phyloP scores from a whole-genome alignment of 805 yeast genomes.

The Saccharomyces kudriavzevii region DNA sequence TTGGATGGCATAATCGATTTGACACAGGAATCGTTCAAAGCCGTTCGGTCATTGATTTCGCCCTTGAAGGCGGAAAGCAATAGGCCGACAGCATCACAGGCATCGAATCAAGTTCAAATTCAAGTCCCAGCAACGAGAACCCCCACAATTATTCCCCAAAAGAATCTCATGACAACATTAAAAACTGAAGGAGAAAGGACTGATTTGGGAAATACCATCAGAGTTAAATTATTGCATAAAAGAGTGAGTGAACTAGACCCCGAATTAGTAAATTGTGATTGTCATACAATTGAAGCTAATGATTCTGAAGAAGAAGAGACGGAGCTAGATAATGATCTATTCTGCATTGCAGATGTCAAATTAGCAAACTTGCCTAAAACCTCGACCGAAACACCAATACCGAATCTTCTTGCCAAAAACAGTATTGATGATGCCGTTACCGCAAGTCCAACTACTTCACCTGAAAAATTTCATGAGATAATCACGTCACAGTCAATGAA shows the following conservation, averaged over 20 bases:
- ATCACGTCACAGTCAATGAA: constrained; percentile 20
- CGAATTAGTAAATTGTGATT: not conserved
- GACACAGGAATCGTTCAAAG: constrained; percentile 26
- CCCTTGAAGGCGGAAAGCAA: constrained; percentile 16
- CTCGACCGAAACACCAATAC: not conserved
- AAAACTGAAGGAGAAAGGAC: not conserved
- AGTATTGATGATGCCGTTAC: not conserved
- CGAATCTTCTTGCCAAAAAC: not conserved
- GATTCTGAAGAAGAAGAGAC: not conserved
- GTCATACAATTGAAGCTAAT: not conserved
- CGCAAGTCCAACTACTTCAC: not conserved
- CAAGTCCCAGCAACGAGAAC: constrained; percentile 30
- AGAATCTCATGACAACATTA: not conserved
- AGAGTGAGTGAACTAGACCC: not conserved
- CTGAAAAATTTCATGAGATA: not conserved
- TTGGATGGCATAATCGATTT: constrained; percentile 19
- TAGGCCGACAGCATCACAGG: not conserved
- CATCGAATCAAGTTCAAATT: constrained; percentile 6
- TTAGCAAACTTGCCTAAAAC: not conserved
- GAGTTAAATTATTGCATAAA: not conserved
- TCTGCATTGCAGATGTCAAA: not conserved
- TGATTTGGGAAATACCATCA: not conserved
- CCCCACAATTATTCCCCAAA: constrained; percentile 9
- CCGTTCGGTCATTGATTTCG: constrained; percentile 22
- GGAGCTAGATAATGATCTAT: not conserved